Percentiles rank a stretch among this genome's conserved stretches.
phyloP scores from a whole-genome alignment of 768 basidiomycete species.

The Calocera cornea region DNA sequence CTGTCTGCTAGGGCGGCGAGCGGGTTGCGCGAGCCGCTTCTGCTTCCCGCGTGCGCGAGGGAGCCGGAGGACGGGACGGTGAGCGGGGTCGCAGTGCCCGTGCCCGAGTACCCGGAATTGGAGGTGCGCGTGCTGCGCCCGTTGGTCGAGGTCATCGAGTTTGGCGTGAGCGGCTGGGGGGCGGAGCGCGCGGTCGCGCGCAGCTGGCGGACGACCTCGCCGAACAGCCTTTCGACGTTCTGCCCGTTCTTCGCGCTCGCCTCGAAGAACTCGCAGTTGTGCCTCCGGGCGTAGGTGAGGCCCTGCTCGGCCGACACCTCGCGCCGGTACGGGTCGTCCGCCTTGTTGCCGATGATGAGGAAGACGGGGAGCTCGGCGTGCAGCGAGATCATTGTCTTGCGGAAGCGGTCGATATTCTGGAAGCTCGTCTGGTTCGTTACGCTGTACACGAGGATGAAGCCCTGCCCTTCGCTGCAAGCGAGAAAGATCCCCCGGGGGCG shows the following conservation, averaged over 20 bases:
- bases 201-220: slow-evolving; percentile 67
- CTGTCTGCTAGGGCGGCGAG: neutral
- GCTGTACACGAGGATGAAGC: slow-evolving; percentile 94
- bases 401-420: slow-evolving; percentile 77
- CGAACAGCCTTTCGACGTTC: slow-evolving; percentile 86
- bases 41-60: neutral
- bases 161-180: neutral
- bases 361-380: slow-evolving; percentile 76
- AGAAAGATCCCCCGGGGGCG: neutral
- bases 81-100: neutral
- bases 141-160: neutral
- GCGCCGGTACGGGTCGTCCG: slow-evolving; percentile 79
- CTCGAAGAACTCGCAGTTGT: slow-evolving; percentile 90
- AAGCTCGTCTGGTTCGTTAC: slow-evolving; percentile 90
- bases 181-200: slow-evolving; percentile 24
- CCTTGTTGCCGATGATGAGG: slow-evolving; percentile 94
- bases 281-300: slow-evolving; percentile 57
- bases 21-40: neutral
- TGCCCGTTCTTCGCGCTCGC: slow-evolving; percentile 91
- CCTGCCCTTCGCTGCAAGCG: slow-evolving; percentile 74
- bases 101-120: neutral
- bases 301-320: slow-evolving; percentile 90
- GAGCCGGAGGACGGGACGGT: neutral
- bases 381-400: slow-evolving; percentile 78
- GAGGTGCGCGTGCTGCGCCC: neutral